Conservation (phyloP, 1,284 basidiomycete genomes). For the Porphyrellus sp. region DNA sequence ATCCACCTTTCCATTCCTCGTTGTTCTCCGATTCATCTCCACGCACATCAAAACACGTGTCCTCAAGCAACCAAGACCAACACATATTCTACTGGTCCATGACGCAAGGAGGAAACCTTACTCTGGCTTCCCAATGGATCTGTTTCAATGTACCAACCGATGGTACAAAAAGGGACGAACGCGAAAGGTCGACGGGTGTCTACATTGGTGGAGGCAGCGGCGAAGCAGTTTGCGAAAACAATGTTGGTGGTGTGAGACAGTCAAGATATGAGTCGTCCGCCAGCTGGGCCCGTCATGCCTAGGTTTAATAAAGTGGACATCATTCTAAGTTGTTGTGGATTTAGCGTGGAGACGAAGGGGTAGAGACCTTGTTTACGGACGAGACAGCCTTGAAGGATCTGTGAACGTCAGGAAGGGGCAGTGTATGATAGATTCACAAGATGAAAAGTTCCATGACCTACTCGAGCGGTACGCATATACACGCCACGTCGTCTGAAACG, state of each 20-base stretch:
- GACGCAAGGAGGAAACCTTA: constrained; percentile 46
- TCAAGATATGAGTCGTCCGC: constrained; percentile 18
- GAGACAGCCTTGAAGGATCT: constrained; percentile 26
- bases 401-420: constrained; percentile 36
- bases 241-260: constrained; percentile 24
- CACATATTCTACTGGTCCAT: constrained; percentile 69
- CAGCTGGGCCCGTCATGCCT: constrained; percentile 11
- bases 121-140: constrained; percentile 73
- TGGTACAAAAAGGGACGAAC: constrained; percentile 53
- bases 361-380: constrained; percentile 52
- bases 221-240: constrained; percentile 28
- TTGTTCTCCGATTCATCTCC: constrained; percentile 17
- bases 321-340: constrained; percentile 19
- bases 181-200: constrained; percentile 59
- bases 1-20: constrained; percentile 16
- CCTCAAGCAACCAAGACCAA: constrained; percentile 50
- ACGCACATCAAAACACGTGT: constrained; percentile 37
- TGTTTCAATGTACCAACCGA: constrained; percentile 68
- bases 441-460: constrained; percentile 24
- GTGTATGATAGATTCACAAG: constrained; percentile 2
- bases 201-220: constrained; percentile 58
- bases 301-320: constrained; percentile 25
- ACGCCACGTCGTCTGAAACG: too few relatives aligned
- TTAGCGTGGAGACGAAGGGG: constrained; percentile 44
- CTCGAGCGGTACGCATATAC: too few relatives aligned